Evolutionary conservation across 108 stramenopile genomes (phyloP).

Genomic region (Epipyxis sp.): DNA sequence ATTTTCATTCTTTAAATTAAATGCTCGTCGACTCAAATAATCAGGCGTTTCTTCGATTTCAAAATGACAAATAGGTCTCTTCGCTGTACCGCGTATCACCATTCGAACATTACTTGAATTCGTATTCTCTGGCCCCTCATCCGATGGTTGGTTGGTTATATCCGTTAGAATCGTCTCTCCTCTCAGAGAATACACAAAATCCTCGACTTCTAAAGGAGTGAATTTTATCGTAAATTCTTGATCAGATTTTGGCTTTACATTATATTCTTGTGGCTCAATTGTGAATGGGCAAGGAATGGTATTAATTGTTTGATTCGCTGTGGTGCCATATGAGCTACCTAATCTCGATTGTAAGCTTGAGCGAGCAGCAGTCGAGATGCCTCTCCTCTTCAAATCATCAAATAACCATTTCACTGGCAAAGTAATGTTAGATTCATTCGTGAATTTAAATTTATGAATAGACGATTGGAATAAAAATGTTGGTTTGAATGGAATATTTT

Average conservation of each 20-base stretch:
- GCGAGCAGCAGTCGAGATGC: background rate
- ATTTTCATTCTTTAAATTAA: conserved; percentile 50
- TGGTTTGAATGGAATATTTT: conserved; percentile 43
- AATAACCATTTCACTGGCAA: conserved; percentile 45
- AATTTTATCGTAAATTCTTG: conserved; percentile 55
- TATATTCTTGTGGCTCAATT: conserved; percentile 48
- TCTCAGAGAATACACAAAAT: conserved; percentile 39
- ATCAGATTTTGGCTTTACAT: conserved; percentile 35
- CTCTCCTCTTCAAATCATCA: background rate
- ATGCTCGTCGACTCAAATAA: conserved; percentile 47
- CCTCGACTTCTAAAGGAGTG: conserved; percentile 59
- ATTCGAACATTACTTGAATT: background rate
- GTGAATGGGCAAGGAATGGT: conserved; percentile 51
- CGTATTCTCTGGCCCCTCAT: background rate
- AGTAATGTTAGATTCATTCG: conserved; percentile 41
- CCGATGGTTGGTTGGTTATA: background rate
- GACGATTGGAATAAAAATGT: conserved; percentile 59
- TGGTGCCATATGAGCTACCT: background rate
- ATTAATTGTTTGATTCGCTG: too few species aligned
- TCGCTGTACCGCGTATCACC: conserved; percentile 42
- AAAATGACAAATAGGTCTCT: conserved; percentile 58
- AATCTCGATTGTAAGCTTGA: background rate
- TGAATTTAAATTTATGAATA: conserved; percentile 37
- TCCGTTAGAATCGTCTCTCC: background rate
- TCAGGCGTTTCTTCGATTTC: conserved; percentile 52